phyloP scores from a whole-genome alignment of 306 rosid species.

The Ceratonia siliqua region DNA sequence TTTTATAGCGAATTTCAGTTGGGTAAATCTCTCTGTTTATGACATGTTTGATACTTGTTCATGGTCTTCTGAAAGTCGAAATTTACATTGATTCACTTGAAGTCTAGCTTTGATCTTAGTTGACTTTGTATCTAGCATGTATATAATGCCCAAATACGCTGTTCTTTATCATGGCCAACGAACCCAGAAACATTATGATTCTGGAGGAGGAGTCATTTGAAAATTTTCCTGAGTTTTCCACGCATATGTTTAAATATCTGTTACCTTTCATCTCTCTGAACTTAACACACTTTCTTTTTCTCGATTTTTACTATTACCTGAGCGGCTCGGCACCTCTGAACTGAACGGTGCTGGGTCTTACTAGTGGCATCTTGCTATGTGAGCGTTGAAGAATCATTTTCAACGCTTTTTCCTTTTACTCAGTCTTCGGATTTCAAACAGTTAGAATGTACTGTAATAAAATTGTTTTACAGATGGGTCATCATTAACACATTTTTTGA shows the following conservation, averaged over 20 bases:
- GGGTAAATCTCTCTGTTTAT: constrained; percentile 35
- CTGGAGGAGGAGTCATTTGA: not conserved
- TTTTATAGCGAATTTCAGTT: not conserved
- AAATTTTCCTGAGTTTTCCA: not conserved
- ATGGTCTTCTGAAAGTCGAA: not conserved
- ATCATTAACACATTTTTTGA: constrained; percentile 22
- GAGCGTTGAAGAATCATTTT: constrained; percentile 29
- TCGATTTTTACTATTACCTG: constrained; percentile 1
- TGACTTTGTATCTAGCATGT: constrained; percentile 12
- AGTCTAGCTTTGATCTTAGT: not conserved
- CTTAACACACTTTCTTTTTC: constrained; percentile 13
- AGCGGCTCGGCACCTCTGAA: constrained; percentile 2
- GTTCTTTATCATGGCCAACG: not conserved
- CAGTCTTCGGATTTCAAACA: constrained; percentile 23
- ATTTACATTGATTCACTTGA: constrained; percentile 11
- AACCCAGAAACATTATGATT: not conserved
- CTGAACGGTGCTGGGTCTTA: constrained; percentile 1
- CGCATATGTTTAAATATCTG: not conserved
- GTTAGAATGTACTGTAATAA: constrained; percentile 20
- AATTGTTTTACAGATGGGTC: constrained; percentile 33
- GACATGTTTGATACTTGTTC: constrained; percentile 39
- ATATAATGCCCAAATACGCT: not conserved
- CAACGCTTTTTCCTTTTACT: not conserved
- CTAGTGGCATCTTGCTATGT: constrained; percentile 20
- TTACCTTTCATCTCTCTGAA: not conserved